phyloP scores from a whole-genome alignment of 1,284 basidiomycete genomes.

The Porodaedalea pini region DNA sequence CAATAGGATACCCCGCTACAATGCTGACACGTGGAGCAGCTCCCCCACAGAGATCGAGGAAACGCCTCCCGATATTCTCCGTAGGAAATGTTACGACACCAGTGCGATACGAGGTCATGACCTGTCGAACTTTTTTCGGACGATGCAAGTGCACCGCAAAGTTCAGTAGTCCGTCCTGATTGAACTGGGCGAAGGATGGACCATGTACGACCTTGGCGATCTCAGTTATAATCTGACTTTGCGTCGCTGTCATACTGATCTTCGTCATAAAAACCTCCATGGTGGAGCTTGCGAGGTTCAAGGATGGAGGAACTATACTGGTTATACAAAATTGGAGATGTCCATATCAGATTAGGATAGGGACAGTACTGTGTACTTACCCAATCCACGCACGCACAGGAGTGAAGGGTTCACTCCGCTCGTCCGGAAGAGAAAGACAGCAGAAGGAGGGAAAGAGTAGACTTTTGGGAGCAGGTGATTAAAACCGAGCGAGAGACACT shows the following conservation, averaged over 20 bases:
- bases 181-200: constrained; percentile 27
- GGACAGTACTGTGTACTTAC: too few relatives aligned
- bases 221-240: constrained; percentile 34
- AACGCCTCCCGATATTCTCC: constrained; percentile 35
- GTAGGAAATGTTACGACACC: constrained; percentile 50
- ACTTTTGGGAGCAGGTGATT: too few relatives aligned
- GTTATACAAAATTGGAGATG: too few relatives aligned
- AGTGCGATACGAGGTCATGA: constrained; percentile 27
- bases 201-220: constrained; percentile 46
- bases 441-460: too few relatives aligned
- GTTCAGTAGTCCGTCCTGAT: too few relatives aligned
- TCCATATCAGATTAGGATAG: too few relatives aligned
- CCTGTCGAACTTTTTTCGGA: constrained; percentile 29
- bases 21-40: constrained; percentile 24
- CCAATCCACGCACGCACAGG: too few relatives aligned
- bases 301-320: too few relatives aligned
- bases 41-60: constrained; percentile 44
- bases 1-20: constrained; percentile 33
- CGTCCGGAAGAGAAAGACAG: too few relatives aligned
- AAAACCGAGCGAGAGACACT: too few relatives aligned
- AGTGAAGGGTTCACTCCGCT: too few relatives aligned
- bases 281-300: neutral
- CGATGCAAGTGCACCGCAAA: constrained; percentile 47
- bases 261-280: constrained; percentile 38
- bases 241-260: constrained; percentile 35